Conservation (phyloP, 1,284 basidiomycete species). For the Leccinum subrobustum region DNA sequence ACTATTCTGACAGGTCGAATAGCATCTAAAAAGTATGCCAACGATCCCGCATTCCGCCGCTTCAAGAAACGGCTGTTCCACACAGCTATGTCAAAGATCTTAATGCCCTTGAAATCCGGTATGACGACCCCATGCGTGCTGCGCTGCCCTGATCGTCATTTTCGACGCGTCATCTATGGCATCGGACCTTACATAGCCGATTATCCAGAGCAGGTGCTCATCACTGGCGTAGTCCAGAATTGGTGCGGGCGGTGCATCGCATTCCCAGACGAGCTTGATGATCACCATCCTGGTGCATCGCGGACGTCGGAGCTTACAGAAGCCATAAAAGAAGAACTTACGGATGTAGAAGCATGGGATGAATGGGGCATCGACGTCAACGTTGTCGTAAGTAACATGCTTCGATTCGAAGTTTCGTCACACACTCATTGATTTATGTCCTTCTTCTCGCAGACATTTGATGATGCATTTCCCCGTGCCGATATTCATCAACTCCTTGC, state of each 20-base stretch:
- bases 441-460: background rate
- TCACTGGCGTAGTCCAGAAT: constrained; percentile 17
- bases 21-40: constrained; percentile 3
- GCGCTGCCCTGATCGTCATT: constrained; percentile 15
- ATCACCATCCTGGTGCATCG: background rate
- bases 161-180: constrained; percentile 4
- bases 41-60: constrained; percentile 4
- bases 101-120: constrained; percentile 5
- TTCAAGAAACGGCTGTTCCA: constrained; percentile 23
- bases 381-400: background rate
- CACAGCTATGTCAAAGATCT: constrained; percentile 7
- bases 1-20: background rate
- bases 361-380: background rate
- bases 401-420: background rate
- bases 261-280: background rate
- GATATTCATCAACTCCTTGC: background rate
- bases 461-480: background rate
- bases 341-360: background rate
- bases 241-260: constrained; percentile 24
- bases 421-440: background rate
- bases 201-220: constrained; percentile 22
- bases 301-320: background rate
- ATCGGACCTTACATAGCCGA: constrained; percentile 24
- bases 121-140: constrained; percentile 17
- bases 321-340: background rate